Base-by-base conservation (phyloP, 257 asterid genomes). In the Primulina eburnea region DNA sequence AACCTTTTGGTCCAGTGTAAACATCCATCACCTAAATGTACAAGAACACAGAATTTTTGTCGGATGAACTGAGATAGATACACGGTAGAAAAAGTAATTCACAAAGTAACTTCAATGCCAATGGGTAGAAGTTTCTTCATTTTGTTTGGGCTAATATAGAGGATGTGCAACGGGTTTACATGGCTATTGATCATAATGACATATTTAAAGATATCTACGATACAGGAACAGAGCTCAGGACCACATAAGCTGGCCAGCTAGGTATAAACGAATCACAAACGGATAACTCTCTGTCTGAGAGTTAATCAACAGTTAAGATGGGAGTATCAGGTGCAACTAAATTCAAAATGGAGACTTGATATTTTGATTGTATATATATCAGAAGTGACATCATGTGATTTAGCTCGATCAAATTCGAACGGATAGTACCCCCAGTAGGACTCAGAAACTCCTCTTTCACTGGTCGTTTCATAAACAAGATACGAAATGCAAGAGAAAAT, bases 1-100 rank as follows among this genome's bases (percentile, higher is more conserved):
- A 74, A 69, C 97, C 99, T 53, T 84, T 81, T 53, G 84, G 80
- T 73, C 99, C 99, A 62, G 85, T 84, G 79, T 89, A 94, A 74
- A 89, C 99, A 73, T 91, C 93, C 77, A 79, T 67, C 80, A 94
- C 97, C 99, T 90, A 72, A 63, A 85, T 11, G 73, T 53, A 37
- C 21, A 73, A 65, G 20, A 57, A 69, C 24, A 52, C 50, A 28
- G 32, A 33, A 57, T 7, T 32, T 65, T 35, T 8, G 7, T 52
- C 21, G 20, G 58, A 67, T 11, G 4, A 5, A 43, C 38, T 4
- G 69, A 64, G 35, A 47, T 8, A 40, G 17, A 24, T 7, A 43
- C 21, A 26, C 11, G 70, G 32, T 14, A 9, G 34, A 40, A 52
- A 47, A 43, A 17, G 77, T 37, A n/a, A 65, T 57, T 24, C 59